Evolutionary conservation across 169 alveolate species (phyloP).

Genomic region (Eimeria brunetti): DNA sequence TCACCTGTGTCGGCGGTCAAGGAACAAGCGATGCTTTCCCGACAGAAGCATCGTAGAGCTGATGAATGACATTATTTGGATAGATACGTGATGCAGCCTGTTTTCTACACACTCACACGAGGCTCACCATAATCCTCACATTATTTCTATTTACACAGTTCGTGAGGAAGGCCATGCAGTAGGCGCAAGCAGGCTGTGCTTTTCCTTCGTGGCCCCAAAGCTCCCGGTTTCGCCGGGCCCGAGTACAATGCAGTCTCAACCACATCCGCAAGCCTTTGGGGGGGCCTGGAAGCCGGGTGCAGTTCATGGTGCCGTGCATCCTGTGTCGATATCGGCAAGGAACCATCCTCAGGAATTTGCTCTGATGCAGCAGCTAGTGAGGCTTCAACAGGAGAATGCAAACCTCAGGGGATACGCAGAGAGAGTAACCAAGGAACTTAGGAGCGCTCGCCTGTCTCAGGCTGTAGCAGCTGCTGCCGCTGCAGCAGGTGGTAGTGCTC

Average conservation of each 20-base stretch:
- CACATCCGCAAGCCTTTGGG: background rate
- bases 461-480: conserved; percentile 64
- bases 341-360: conserved; percentile 52
- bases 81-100: background rate
- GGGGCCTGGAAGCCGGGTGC: conserved; percentile 4
- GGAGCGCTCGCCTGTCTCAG: conserved; percentile 60
- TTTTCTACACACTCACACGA: background rate
- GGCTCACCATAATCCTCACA: background rate
- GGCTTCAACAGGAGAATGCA: conserved; percentile 77
- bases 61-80: background rate
- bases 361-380: conserved; percentile 76
- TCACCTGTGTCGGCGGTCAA: background rate
- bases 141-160: background rate
- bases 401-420: conserved; percentile 75
- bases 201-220: background rate
- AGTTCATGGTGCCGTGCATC: background rate
- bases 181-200: background rate
- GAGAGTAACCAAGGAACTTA: conserved; percentile 77
- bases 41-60: background rate
- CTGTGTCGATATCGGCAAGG: background rate
- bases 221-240: background rate
- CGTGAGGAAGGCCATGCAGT: background rate
- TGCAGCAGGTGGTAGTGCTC: conserved; percentile 13
- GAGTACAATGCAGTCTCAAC: conserved; percentile 24
- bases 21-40: background rate